Evolutionary conservation across 345 rosid species (phyloP).

Genomic region (Fremontodendron californicum): DNA sequence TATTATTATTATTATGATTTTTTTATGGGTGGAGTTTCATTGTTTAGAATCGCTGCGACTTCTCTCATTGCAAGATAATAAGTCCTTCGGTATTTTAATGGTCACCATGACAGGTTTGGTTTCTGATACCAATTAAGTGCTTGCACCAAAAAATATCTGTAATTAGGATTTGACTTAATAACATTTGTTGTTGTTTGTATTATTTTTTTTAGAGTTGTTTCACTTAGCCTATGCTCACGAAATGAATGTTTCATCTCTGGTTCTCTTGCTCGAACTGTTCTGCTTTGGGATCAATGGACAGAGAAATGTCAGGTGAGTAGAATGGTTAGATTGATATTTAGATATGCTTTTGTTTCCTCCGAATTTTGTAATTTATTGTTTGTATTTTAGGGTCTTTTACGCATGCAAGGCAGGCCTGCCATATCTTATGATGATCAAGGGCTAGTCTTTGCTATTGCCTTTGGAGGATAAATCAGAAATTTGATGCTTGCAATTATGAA

Average conservation of each 20-base stretch:
- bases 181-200: neutral
- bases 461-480: constrained; percentile 88
- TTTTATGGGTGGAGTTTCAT: neutral
- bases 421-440: constrained; percentile 95
- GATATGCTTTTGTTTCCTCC: neutral
- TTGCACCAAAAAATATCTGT: neutral
- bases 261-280: constrained; percentile 90
- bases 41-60: constrained; percentile 75
- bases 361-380: neutral
- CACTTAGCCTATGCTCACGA: constrained; percentile 79
- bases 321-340: neutral
- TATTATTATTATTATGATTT: neutral
- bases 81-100: constrained; percentile 90
- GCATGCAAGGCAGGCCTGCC: constrained; percentile 88
- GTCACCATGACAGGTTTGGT: constrained; percentile 88
- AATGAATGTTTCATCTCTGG: constrained; percentile 87
- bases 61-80: constrained; percentile 88
- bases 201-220: constrained; percentile 63
- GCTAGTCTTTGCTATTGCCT: constrained; percentile 77
- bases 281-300: constrained; percentile 94
- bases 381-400: constrained; percentile 52
- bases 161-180: neutral
- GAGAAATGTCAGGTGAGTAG: constrained; percentile 85
- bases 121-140: neutral
- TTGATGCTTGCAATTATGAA: constrained; percentile 85